Conservation (phyloP, 202 grass and related monocot species). For the Zoysia matrella region DNA sequence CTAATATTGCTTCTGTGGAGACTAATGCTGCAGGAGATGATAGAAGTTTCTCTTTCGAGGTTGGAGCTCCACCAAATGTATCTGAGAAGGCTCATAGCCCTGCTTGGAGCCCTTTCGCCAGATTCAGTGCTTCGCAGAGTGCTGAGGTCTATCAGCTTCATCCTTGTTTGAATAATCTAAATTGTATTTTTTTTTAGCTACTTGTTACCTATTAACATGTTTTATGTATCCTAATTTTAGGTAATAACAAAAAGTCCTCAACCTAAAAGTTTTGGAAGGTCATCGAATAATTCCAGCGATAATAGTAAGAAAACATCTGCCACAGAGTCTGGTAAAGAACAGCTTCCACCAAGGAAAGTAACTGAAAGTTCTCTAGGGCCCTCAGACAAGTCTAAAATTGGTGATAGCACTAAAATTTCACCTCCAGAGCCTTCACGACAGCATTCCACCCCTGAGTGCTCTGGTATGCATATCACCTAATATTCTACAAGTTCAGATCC, state of each 20-base stretch:
- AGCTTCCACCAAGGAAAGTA: slow-evolving; percentile 32
- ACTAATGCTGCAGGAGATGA: slow-evolving; percentile 59
- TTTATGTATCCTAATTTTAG: slow-evolving; percentile 52
- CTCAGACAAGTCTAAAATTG: slow-evolving; percentile 46
- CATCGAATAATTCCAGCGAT: slow-evolving; percentile 43
- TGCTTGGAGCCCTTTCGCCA: slow-evolving; percentile 65
- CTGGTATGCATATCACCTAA: slow-evolving; percentile 51
- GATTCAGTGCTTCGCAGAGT: slow-evolving; percentile 48
- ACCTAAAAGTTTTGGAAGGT: slow-evolving; percentile 36
- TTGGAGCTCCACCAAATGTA: slow-evolving; percentile 57
- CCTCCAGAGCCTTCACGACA: slow-evolving; percentile 46
- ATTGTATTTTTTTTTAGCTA: slow-evolving; percentile 6
- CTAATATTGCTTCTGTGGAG: slow-evolving; percentile 53
- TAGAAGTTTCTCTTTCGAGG: slow-evolving; percentile 88
- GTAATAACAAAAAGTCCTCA: slow-evolving; percentile 46
- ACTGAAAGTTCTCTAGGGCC: slow-evolving; percentile 52
- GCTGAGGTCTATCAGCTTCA: slow-evolving; percentile 43
- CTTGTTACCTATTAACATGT: slow-evolving; percentile 24
- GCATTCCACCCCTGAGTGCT: slow-evolving; percentile 47
- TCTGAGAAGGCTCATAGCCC: slow-evolving; percentile 61
- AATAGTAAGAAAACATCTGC: slow-evolving; percentile 40
- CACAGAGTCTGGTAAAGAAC: slow-evolving; percentile 46
- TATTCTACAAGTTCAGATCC: slow-evolving; percentile 34
- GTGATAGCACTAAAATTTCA: slow-evolving; percentile 34
- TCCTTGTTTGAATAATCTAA: not conserved